Percentiles rank a stretch among this genome's conserved stretches.
These are phyloP conservation scores for Aphanomyces euteiches DNA, from an alignment of 352 stramenopile species.

Conservation along the genomic window DNA sequence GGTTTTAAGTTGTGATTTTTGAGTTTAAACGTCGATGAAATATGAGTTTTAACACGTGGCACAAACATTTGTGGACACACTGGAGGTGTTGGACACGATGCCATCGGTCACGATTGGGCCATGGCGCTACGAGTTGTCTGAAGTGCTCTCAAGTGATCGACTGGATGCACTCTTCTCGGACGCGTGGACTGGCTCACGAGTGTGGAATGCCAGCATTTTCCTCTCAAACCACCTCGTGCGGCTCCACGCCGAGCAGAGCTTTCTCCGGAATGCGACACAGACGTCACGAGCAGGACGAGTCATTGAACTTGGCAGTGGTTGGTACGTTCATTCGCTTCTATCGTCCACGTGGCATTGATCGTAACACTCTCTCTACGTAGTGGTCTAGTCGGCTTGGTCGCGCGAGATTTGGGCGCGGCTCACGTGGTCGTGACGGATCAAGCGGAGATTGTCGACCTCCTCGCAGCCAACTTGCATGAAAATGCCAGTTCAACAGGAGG, in stretches of 20 bases:
- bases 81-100: conserved; percentile 12
- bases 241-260: conserved; percentile 32
- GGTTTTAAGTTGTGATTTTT: no score
- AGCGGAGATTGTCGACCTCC: conserved; percentile 56
- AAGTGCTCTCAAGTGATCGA: conserved; percentile 64
- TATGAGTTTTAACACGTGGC: no score
- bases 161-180: conserved; percentile 79
- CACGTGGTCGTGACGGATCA: conserved; percentile 70
- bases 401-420: conserved; percentile 53
- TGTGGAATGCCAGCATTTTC: conserved; percentile 71
- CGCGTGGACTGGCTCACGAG: conserved; percentile 72
- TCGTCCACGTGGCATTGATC: not conserved
- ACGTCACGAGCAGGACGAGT: conserved; percentile 32
- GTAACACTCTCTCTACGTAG: not conserved
- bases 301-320: conserved; percentile 78
- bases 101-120: conserved; percentile 41
- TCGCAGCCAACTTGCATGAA: conserved; percentile 50
- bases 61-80: no score
- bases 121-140: conserved; percentile 58
- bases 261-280: conserved; percentile 34
- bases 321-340: conserved; percentile 27
- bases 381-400: conserved; percentile 65
- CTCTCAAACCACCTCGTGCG: conserved; percentile 54
- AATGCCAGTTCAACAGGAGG: conserved; percentile 52
- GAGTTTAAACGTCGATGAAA: no score